phyloP scores from a whole-genome alignment of 345 rosid genomes.

The Salix udensis region DNA sequence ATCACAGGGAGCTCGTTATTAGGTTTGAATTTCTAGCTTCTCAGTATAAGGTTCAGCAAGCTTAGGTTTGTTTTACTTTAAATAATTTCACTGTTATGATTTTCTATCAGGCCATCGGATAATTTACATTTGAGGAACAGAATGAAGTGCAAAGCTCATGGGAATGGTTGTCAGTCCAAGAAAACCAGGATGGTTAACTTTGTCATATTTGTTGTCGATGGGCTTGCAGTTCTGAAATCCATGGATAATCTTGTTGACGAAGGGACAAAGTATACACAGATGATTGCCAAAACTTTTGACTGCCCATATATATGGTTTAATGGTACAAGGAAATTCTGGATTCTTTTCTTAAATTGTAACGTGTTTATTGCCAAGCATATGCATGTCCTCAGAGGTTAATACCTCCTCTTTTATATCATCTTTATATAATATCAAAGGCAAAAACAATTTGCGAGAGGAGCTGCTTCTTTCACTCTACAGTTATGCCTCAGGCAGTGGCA shows the following conservation, averaged over 20 bases:
- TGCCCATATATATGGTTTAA: conserved; percentile 60
- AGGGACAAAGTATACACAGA: conserved; percentile 28
- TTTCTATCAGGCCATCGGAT: conserved; percentile 53
- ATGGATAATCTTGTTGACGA: conserved; percentile 29
- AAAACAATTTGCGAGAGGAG: too few relatives aligned
- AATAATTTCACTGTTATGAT: conserved; percentile 10
- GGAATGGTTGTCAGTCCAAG: conserved; percentile 21
- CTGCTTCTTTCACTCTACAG: too few relatives aligned
- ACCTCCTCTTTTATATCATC: too few relatives aligned
- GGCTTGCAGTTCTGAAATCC: conserved; percentile 51
- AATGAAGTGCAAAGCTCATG: conserved; percentile 39
- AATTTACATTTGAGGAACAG: conserved; percentile 34
- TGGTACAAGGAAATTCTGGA: conserved; percentile 35
- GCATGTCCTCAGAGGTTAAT: neutral
- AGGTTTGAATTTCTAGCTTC: conserved; percentile 39
- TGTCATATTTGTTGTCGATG: conserved; percentile 61
- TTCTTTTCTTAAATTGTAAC: neutral
- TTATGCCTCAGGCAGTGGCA: too few relatives aligned
- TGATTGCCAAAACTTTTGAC: conserved; percentile 42
- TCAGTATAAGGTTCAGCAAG: neutral
- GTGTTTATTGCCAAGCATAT: neutral
- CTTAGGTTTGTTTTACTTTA: neutral
- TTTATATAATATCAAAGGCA: too few relatives aligned
- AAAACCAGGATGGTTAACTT: conserved; percentile 53
- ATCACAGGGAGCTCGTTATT: conserved; percentile 48